Evolutionary conservation across 305 asterid species (phyloP), one percentile per base, ranked within the genome.

Genomic region (Fraxinus paxiana): DNA sequence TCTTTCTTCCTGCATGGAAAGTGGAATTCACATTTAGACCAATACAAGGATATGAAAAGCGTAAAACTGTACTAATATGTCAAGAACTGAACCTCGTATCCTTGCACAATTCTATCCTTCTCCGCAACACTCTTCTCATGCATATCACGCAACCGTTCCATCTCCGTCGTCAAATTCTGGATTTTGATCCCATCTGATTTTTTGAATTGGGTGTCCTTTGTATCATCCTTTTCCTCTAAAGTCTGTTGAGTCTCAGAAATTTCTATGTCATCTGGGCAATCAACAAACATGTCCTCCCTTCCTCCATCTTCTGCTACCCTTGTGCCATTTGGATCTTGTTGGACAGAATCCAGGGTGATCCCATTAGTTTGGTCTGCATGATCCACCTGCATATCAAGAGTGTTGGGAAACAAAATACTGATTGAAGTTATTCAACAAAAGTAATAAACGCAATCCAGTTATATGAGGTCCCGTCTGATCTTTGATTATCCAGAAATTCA

Each of bases 181-280:
- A 80, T 90, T 74, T 88, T 84, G 46, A 85, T 67, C 82, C 88
- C 92, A 81, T 88, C 88, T 54, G 83, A 71, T 86, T 85, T 96
- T 87, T 88, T 81, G 33, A 78, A 77, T 76, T 84, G 90, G 80
- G 81, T 84, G 63, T 86, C 90, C 81, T 51, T 79, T 70, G 77
- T 81, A 59, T 75, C 81, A 77, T 90, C 89, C 82, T 81, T 91
- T 81, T 85, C 93, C 85, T 84, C 96, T 15, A 87, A 89, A 81
- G 24, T 86, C 79, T 88, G 91, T 67, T 83, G 92, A 83, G 93
- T 84, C 77, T 89, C 98, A 30, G 94, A 89, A 87, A 71, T 83
- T 85, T 94, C 98, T 31, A 93, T 92, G 87, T 93, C 98, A 77
- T 94, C 99, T 67, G 97, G 92, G 85, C 98, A 94, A 86, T 96